Base-by-base conservation (phyloP, 2,329 filamentous ascomycete species). In the Sporothrix brunneoviolacea region DNA sequence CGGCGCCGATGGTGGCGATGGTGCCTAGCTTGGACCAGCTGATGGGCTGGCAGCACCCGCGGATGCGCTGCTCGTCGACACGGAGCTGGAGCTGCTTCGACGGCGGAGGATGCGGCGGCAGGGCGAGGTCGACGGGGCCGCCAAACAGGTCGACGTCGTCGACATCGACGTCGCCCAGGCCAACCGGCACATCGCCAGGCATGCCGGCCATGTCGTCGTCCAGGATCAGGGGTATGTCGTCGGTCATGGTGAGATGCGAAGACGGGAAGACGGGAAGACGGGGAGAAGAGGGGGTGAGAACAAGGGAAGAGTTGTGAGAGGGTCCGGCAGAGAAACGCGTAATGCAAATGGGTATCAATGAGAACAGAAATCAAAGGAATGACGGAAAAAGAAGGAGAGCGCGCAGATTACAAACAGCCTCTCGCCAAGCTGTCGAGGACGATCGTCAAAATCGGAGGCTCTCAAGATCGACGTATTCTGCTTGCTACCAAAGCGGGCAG, bases 21-120 rank as follows among this genome's bases (percentile, higher is more conserved):
- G 84, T 89, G 38, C 91, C 91, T 54, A 82, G 79, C 60, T 84
- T 90, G 10, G 91, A 95, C 91, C 91, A 97, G 27, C 86, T 83
- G 48, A 96, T 78, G 57, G 81, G 82, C 89, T 90, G 86, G 73
- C 84, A 88, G 65, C 87, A 93, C 15, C 89, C 89, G 52, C 79
- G 79, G 52, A 77, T 72, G 57, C 86, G 81, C 59, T 93, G 73
- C 61, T 94, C 86, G 64, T 93, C 86, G 33, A 95, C 67, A 50
- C 87, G 79, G 61, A 84, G 79, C 30, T 82, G 76, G 18, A 95
- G 75, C 50, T 84, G 80, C 65, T 85, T 88, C 49, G 79, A 74
- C 12, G 76, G 72, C 2, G 55, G 52, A 4, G 73, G 66, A 7
- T 73, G 66, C 8, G 72, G 59, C 21, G 77, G 68, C 19, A 82